Evolutionary conservation across 805 yeast species (phyloP), one percentile per base, ranked within the genome.

Genomic region (Hemisphaericaspora nanyangensis): DNA sequence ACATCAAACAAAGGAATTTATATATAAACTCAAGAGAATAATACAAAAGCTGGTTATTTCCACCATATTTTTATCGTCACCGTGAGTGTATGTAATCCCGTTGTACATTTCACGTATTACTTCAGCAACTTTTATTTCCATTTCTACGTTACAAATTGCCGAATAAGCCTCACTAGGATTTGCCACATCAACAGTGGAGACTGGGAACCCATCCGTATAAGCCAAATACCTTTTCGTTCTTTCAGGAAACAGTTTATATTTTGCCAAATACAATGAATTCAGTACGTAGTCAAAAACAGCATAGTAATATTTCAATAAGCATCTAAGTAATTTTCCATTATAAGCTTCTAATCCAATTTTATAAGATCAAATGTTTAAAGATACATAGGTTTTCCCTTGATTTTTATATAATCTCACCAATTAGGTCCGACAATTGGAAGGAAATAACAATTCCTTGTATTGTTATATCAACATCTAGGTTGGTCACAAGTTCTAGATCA

Each of bases 251-350:
- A 24, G 17, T 17, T 34, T 27, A 25, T 38, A 41, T 17, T 44
- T 44, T 3, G 54, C 54, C 36, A 53, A 35, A 13, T 42, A 40
- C 2, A 53, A 34, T 2, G 37, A 29, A 32, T 45, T 40, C 28
- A 30, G 28, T 17, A 46, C 55, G 29, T 48, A 44, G 28, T 53
- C 57, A 32, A 41, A 43, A 15, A 48, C 51, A 8, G 48, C 37
- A 34, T 48, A 53, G 31, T 42, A 43, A 36, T 49, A 41, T 24
- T 48, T 44, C 20, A 48, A 34, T 2, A 53, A 30, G n/a, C 38
- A 42, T 34, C 51, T 51, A 15, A 55, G 55, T 7, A 52, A 27
- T 1, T 49, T 39, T 10, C 51, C 50, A 15, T 34, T 39, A 34
- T 48, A 44, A 22, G 43, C 32, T 34, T 43, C 35, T 3, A 18